A percentile compares a stretch with the other conserved stretches of the same genome.
phyloP scores from a whole-genome alignment of 805 yeast species.

The Candida rishiriensis region DNA sequence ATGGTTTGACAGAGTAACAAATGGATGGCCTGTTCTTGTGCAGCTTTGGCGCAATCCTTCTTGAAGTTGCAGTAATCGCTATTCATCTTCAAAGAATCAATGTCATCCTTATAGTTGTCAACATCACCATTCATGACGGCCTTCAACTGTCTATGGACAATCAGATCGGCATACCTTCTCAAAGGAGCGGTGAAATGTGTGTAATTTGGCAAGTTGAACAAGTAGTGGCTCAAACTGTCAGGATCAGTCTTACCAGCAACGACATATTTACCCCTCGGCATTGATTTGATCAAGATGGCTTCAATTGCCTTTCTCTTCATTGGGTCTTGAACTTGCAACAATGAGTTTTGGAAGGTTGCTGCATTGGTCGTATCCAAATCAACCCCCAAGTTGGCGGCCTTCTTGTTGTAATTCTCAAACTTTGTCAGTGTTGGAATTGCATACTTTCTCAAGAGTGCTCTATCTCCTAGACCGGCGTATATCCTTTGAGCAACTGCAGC shows the following conservation, averaged over 20 bases:
- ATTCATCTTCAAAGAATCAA: conserved; percentile 70
- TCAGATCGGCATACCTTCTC: conserved; percentile 85
- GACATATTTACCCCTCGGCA: conserved; percentile 82
- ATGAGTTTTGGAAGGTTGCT: conserved; percentile 65
- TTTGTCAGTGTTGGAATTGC: conserved; percentile 78
- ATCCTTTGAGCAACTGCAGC: conserved; percentile 78
- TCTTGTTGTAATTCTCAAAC: conserved; percentile 71
- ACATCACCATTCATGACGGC: conserved; percentile 42
- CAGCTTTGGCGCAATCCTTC: conserved; percentile 87
- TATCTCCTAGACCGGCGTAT: conserved; percentile 71
- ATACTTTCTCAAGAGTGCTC: conserved; percentile 83
- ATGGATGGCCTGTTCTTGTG: conserved; percentile 94
- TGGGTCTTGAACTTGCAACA: conserved; percentile 58
- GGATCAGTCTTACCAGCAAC: conserved; percentile 85
- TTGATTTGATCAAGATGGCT: conserved; percentile 71
- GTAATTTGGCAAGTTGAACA: conserved; percentile 77
- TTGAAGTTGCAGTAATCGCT: conserved; percentile 94
- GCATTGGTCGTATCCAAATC: conserved; percentile 71
- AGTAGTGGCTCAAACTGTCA: conserved; percentile 72
- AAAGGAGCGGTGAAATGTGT: conserved; percentile 94
- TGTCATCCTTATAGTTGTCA: conserved; percentile 45
- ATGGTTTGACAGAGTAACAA: conserved; percentile 78
- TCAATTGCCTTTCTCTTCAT: conserved; percentile 70
- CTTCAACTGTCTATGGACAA: conserved; percentile 90
- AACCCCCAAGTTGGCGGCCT: conserved; percentile 61